Evolutionary conservation across 2,329 filamentous ascomycete species (phyloP).

Genomic region (Atkinsonella hypoxylon): DNA sequence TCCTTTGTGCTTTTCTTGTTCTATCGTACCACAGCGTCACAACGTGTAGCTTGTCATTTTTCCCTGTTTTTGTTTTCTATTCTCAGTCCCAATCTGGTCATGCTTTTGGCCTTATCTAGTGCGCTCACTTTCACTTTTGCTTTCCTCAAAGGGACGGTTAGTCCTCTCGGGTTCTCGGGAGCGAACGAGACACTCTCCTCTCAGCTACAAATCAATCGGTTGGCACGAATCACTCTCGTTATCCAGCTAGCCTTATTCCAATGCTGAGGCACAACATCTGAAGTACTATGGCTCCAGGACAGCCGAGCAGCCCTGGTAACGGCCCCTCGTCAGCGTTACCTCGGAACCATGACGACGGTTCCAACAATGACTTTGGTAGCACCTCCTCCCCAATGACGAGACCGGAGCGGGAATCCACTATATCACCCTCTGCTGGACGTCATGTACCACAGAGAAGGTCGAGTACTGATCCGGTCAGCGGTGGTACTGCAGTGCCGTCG

Average conservation of each 20-base stretch:
- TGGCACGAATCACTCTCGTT: not conserved
- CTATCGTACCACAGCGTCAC: too few relatives aligned
- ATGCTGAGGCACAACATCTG: slow-evolving; percentile 13
- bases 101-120: too few relatives aligned
- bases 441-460: slow-evolving; percentile 4
- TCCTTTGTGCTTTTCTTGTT: not conserved
- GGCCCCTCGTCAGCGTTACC: slow-evolving; percentile 4
- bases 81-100: too few relatives aligned
- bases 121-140: too few relatives aligned
- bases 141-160: too few relatives aligned
- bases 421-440: not conserved
- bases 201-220: not conserved
- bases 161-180: too few relatives aligned
- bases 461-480: slow-evolving; percentile 4
- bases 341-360: slow-evolving; percentile 7
- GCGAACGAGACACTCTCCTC: too few relatives aligned
- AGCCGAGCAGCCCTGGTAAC: slow-evolving; percentile 9
- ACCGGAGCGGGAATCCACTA: not conserved
- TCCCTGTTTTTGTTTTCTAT: too few relatives aligned
- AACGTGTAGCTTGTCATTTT: too few relatives aligned
- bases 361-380: not conserved
- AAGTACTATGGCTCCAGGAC: slow-evolving; percentile 15
- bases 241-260: slow-evolving; percentile 7
- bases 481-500: not conserved
- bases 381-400: not conserved